A percentile compares a stretch with the other conserved stretches of the same genome.
These are phyloP conservation scores for Daldinia sp. DNA, from an alignment of 2,329 filamentous ascomycete species.

Conservation along the genomic window DNA sequence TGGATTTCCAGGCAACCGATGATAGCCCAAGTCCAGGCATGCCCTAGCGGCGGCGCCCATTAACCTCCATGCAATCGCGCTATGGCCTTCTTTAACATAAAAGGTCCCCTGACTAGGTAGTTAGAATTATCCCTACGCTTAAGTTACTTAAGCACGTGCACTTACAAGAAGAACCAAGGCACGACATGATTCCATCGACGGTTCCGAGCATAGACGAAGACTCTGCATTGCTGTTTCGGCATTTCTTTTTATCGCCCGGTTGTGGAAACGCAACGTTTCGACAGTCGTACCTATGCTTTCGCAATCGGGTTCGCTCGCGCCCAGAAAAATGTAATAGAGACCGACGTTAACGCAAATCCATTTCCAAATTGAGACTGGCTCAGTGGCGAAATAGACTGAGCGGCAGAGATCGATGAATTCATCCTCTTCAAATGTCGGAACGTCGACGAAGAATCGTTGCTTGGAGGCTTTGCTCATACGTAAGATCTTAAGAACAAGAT, in stretches of 20 bases:
- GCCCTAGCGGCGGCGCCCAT: constrained; percentile 46
- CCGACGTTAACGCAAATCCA: constrained; percentile 50
- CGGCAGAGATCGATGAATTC: constrained; percentile 49
- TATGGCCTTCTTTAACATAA: constrained; percentile 48
- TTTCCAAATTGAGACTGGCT: constrained; percentile 46
- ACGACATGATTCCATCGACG: constrained; percentile 46
- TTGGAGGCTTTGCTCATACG: constrained; percentile 44
- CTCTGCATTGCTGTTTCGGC: constrained; percentile 46
- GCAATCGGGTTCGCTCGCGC: constrained; percentile 23
- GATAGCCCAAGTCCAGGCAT: constrained; percentile 48
- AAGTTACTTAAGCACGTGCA: constrained; percentile 21
- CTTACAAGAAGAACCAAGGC: constrained; percentile 48
- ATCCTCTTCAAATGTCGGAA: constrained; percentile 44
- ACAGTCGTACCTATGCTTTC: constrained; percentile 32
- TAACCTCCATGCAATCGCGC: constrained; percentile 48
- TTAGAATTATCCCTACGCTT: constrained; percentile 17
- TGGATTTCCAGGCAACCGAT: constrained; percentile 41
- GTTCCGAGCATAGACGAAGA: constrained; percentile 48
- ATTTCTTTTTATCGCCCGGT: constrained; percentile 39
- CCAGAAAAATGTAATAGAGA: constrained; percentile 46
- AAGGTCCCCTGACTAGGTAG: constrained; percentile 44
- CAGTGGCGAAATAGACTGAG: constrained; percentile 49
- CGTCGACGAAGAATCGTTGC: constrained; percentile 49
- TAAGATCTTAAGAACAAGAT: constrained; percentile 47
- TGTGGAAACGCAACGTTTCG: constrained; percentile 33